Conservation (phyloP, 73 alveolate genomes). For the Blepharisma japonicum region DNA sequence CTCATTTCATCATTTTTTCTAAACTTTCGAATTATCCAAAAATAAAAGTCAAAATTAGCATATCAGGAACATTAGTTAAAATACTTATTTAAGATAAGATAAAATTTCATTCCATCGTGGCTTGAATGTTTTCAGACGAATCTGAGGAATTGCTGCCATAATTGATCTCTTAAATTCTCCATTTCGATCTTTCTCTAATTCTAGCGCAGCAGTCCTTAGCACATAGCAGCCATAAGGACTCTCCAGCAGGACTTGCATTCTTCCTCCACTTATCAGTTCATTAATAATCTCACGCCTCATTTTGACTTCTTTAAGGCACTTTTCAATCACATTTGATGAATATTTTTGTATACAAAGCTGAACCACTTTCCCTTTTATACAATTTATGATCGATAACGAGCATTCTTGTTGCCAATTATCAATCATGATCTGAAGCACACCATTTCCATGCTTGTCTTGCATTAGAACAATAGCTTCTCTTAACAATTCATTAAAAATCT, state of each 20-base stretch:
- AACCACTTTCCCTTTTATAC: not conserved
- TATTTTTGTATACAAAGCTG: not conserved
- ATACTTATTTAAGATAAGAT: no score
- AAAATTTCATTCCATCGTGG: no score
- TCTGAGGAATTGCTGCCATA: no score
- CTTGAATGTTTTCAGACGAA: no score
- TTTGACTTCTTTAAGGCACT: not conserved
- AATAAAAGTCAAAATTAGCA: no score
- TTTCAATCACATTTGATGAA: not conserved
- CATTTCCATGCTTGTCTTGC: not conserved
- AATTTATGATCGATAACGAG: not conserved
- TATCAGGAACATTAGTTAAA: no score
- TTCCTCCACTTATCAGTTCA: not conserved
- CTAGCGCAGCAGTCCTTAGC: not conserved
- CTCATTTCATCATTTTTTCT: no score
- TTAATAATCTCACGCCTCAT: not conserved
- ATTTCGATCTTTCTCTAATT: not conserved
- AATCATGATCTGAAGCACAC: not conserved
- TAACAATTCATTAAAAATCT: not conserved
- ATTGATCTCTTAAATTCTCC: not conserved
- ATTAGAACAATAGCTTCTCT: not conserved
- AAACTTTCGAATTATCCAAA: no score
- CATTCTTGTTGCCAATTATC: not conserved
- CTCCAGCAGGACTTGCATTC: not conserved
- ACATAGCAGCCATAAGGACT: conserved; percentile 11